Percentiles rank a stretch among this genome's conserved stretches.
phyloP scores from a whole-genome alignment of 768 basidiomycete species.

The Omphalotus guepiniiformis region DNA sequence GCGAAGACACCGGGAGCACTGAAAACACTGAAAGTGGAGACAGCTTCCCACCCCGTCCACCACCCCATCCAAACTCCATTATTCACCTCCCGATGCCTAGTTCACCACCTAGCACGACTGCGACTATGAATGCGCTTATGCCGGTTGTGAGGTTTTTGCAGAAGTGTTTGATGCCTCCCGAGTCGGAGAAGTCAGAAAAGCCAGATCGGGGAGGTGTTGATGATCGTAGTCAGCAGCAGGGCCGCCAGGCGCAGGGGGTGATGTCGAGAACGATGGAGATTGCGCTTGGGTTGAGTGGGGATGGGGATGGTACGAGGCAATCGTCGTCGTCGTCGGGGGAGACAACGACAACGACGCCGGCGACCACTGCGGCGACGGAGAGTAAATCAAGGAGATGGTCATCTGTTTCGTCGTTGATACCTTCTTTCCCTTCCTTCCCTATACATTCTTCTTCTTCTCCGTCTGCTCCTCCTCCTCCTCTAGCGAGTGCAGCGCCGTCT shows the following conservation, averaged over 20 bases:
- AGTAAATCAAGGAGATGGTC: constrained; percentile 35
- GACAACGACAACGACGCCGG: too few species aligned
- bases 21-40: constrained; percentile 4
- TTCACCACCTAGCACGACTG: constrained; percentile 50
- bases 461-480: constrained; percentile 10
- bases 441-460: constrained; percentile 18
- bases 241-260: too few species aligned
- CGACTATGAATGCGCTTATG: constrained; percentile 53
- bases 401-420: constrained; percentile 36
- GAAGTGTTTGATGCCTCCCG: constrained; percentile 49
- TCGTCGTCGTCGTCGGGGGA: too few species aligned
- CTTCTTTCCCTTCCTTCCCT: constrained; percentile 32
- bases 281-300: too few species aligned
- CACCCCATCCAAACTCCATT: constrained; percentile 67
- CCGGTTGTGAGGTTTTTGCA: constrained; percentile 69
- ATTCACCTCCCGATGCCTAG: constrained; percentile 76
- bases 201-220: neutral
- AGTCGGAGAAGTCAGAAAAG: neutral
- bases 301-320: too few species aligned
- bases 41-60: constrained; percentile 53
- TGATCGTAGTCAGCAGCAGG: neutral
- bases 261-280: neutral
- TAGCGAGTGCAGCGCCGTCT: neutral
- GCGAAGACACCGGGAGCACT: too few species aligned
- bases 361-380: neutral